Evolutionary conservation across 2,329 filamentous ascomycete genomes (phyloP), one percentile per base, ranked within the genome.

Genomic region (Curvularia hawaiiensis): DNA sequence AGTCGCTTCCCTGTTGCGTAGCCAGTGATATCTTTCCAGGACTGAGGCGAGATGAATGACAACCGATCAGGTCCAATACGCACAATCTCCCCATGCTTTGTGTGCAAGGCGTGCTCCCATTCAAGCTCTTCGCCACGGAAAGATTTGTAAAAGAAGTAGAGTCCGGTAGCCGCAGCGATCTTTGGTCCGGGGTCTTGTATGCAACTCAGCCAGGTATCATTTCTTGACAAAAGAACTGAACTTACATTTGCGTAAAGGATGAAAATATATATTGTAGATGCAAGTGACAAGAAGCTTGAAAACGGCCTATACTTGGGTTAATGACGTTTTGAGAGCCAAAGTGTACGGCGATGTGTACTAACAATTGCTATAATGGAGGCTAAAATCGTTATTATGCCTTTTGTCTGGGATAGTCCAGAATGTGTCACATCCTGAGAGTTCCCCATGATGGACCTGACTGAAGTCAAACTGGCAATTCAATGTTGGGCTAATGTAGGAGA

Each of bases 11-110:
- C 52, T 11, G 35, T 26, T 2, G 24, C 22, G 31, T 26, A 11
- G 10, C 48, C 49, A 26, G 41, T 50, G 14, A 61, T 61, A 20
- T 61, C 59, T 49, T 51, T 59, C 56, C 56, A 61, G 18, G 59
- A 56, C 18, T 26, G 20, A n/a, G 59, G 20, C 26, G 41, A 18
- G 11, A 54, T 53, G 28, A 39, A 59, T 11, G 47, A 43, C 22
- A 61, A 30, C 43, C 55, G 45, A 33, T 59, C 50, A 11, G 59
- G 59, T 33, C 40, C 52, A 16, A 61, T 14, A 11, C 59, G 54
- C 7, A 61, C 56, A n/a, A 60, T 41, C 35, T 55, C 45, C 8
- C 59, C 59, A 41, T 61, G 57, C n/a, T 54, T 56, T 9, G 39
- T 28, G 14, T 49, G 47, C 16, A 35, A 11, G 10, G 14, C 12